A percentile compares a stretch with the other conserved stretches of the same genome.
These are phyloP conservation scores for Ophiocytium majus DNA, from an alignment of 352 stramenopile species.

Conservation along the genomic window DNA sequence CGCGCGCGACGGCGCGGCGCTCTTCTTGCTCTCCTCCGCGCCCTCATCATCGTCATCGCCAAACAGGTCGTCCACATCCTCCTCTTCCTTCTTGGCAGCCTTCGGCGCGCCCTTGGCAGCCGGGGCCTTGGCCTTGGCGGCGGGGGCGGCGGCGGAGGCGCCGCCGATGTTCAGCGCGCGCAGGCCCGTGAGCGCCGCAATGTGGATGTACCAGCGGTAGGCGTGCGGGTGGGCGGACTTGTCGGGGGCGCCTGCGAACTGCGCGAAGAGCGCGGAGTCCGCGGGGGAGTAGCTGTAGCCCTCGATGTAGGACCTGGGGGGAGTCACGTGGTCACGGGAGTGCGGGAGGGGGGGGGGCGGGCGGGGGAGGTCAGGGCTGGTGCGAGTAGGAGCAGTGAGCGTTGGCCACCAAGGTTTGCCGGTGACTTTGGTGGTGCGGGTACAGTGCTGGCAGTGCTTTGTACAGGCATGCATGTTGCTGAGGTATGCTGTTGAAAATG, in stretches of 20 bases:
- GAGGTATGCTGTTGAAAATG: too few relatives aligned
- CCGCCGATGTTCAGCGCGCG: constrained; percentile 10
- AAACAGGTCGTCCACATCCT: constrained; percentile 66
- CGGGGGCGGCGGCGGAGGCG: neutral
- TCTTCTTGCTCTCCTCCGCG: constrained; percentile 34
- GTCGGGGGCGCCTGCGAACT: constrained; percentile 36
- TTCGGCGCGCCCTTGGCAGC: constrained; percentile 27
- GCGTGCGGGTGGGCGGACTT: constrained; percentile 49
- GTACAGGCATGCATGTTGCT: too few relatives aligned
- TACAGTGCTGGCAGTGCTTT: constrained; percentile 1
- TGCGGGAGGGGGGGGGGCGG: neutral
- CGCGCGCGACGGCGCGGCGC: constrained; percentile 26
- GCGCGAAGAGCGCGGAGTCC: constrained; percentile 38
- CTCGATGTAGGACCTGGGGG: constrained; percentile 49
- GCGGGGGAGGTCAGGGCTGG: neutral
- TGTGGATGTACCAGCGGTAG: constrained; percentile 57
- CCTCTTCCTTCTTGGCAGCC: constrained; percentile 56
- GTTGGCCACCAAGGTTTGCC: neutral
- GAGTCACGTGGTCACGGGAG: neutral
- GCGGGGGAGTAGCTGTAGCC: constrained; percentile 47
- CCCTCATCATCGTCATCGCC: constrained; percentile 64
- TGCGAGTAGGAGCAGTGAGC: neutral
- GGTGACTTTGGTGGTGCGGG: neutral
- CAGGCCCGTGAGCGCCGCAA: constrained; percentile 47
- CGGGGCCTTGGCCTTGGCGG: neutral